Evolutionary conservation across 1,139 yeast genomes (phyloP).

Genomic region (Eremothecium coryli): DNA sequence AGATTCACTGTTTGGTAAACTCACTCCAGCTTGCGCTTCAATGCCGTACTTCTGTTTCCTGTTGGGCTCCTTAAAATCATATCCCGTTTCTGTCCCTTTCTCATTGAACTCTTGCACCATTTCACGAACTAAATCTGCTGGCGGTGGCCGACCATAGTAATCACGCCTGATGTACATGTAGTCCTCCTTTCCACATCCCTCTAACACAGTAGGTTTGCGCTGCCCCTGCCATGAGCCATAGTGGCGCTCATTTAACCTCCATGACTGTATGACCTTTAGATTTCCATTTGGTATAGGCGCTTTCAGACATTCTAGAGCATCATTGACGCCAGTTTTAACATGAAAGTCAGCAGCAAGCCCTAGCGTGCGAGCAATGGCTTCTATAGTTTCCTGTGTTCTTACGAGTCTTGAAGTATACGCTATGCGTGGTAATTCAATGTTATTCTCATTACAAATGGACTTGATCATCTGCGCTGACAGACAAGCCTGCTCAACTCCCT

Average conservation of each 20-base stretch:
- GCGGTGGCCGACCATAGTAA: constrained; percentile 61
- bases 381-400: constrained; percentile 59
- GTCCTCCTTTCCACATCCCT: constrained; percentile 47
- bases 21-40: constrained; percentile 33
- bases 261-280: constrained; percentile 34
- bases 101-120: constrained; percentile 28
- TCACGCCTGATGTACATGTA: constrained; percentile 63
- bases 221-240: constrained; percentile 73
- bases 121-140: constrained; percentile 30
- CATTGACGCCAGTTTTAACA: constrained; percentile 17
- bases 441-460: constrained; percentile 22
- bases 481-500: constrained; percentile 55
- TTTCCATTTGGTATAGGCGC: constrained; percentile 7
- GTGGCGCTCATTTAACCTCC: constrained; percentile 75
- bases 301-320: constrained; percentile 7
- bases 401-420: constrained; percentile 58
- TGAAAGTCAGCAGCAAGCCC: constrained; percentile 20
- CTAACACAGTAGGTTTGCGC: constrained; percentile 44
- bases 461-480: constrained; percentile 48
- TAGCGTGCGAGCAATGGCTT: constrained; percentile 45
- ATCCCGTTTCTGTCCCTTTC: constrained; percentile 27
- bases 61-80: constrained; percentile 32
- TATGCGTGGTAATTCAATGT: constrained; percentile 37
- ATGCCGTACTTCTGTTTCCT: constrained; percentile 28
- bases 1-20: constrained; percentile 61